These are phyloP conservation scores for Metarhizium guizhouense DNA, from an alignment of 2,329 filamentous ascomycete genomes.

Conservation along the genomic window DNA sequence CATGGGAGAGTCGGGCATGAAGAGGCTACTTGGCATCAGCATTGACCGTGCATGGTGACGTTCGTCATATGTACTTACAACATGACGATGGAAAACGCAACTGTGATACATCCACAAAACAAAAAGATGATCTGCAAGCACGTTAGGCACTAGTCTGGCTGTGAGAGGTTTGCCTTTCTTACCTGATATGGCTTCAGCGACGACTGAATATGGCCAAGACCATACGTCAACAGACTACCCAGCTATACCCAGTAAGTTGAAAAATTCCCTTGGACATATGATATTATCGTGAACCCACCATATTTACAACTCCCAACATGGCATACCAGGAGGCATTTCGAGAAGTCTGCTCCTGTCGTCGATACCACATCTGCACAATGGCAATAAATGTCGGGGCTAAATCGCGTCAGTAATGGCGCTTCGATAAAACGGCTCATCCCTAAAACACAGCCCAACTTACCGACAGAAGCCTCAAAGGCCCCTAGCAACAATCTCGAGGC, in stretches of 20 bases:
- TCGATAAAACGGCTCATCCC: neutral
- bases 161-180: neutral
- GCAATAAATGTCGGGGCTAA: slow-evolving; percentile 21
- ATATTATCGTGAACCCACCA: slow-evolving; percentile 10
- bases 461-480: slow-evolving; percentile 36
- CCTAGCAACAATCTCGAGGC: slow-evolving; percentile 36
- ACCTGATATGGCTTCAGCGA: slow-evolving; percentile 30
- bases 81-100: slow-evolving; percentile 38
- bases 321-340: slow-evolving; percentile 22
- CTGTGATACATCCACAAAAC: slow-evolving; percentile 28
- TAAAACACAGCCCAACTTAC: slow-evolving; percentile 4
- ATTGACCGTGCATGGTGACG: neutral
- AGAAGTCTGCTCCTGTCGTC: slow-evolving; percentile 23
- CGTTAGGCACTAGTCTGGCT: neutral
- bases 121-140: slow-evolving; percentile 20
- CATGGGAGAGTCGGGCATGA: slow-evolving; percentile 57
- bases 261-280: too few relatives aligned
- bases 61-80: slow-evolving; percentile 21
- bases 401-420: neutral
- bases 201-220: slow-evolving; percentile 21
- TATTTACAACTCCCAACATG: slow-evolving; percentile 23
- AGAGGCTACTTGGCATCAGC: slow-evolving; percentile 17
- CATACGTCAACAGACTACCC: slow-evolving; percentile 21
- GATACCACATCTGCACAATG: slow-evolving; percentile 26
- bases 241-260: slow-evolving; percentile 6